Evolutionary conservation across 305 asterid genomes (phyloP), one percentile per base, ranked within the genome.

Genomic region (Striga hermonthica): DNA sequence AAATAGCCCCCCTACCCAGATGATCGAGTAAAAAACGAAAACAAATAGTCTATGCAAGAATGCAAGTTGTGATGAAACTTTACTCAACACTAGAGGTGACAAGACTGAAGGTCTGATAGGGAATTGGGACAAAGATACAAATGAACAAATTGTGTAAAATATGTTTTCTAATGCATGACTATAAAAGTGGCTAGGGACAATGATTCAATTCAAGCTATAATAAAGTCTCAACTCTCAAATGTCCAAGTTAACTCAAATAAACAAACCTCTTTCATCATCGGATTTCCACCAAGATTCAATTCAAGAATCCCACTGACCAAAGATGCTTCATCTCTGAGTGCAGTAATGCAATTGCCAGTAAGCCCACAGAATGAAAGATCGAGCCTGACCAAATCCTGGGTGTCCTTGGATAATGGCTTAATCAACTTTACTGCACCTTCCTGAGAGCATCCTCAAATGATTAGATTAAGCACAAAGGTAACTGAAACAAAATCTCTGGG

Each of bases 211-310:
- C 12, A 54, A 54, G 59, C 59, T 22, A n/a, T 54, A 54, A 52
- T 52, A 15, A 52, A 16, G 4, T 4, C 36, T 13, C 11, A 14
- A 52, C 35, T 16, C 57, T 15, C 35, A 14, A 52, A 52, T 14
- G 35, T 35, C 8, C 7, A 8, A 10, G 47, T 8, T 10, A 54
- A 7, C 48, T 35, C 72, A 64, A 73, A 48, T 59, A 70, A 79
- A 64, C 86, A 57, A 54, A 93, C 99, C 99, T 88, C 90, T 74
- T 68, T 76, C 83, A 62, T 74, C 78, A 86, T 65, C 28, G 87
- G 82, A 81, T 93, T 93, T 73, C 96, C 95, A 68, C 84, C 87
- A 64, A 90, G 86, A 78, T 93, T 88, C 81, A 93, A 78, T 80
- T 90, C 97, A 49, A 84, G 79, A 68, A 93, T 70, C 47, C 88